phyloP scores from a whole-genome alignment of 75 land plant genomes.

The Picea sitchensis region DNA sequence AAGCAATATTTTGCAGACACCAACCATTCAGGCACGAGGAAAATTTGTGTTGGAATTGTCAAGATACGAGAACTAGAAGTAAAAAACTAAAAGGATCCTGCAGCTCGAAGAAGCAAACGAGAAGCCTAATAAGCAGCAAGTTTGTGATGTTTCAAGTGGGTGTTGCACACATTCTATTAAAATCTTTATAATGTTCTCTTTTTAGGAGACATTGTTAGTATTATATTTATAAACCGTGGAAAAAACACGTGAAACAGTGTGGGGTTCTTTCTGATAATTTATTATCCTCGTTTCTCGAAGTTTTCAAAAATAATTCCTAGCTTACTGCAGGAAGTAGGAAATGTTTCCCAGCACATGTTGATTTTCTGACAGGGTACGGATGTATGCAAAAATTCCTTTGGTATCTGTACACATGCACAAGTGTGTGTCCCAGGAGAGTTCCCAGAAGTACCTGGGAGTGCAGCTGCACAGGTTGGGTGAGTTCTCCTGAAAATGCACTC shows the following conservation, averaged over 20 bases:
- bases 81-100: conserved; percentile 72
- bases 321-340: conserved; percentile 63
- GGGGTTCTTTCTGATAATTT: too few species aligned
- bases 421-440: too few species aligned
- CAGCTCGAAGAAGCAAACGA: conserved; percentile 69
- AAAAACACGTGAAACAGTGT: too few species aligned
- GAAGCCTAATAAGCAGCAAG: conserved; percentile 45
- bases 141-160: conserved; percentile 66
- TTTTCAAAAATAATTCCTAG: background rate
- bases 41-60: too few species aligned
- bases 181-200: conserved; percentile 63
- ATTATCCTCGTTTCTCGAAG: too few species aligned
- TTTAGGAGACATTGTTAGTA: too few species aligned
- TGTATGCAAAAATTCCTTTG: conserved; percentile 61
- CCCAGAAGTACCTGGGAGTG: too few species aligned
- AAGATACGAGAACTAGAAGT: background rate
- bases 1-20: background rate
- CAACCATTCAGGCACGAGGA: too few species aligned
- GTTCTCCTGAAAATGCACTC: too few species aligned
- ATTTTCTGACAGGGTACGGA: conserved; percentile 69
- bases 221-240: too few species aligned
- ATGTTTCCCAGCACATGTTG: conserved; percentile 55
- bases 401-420: conserved; percentile 22
- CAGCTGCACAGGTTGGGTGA: too few species aligned
- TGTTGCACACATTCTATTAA: conserved; percentile 38